Percentiles rank a stretch among this genome's conserved stretches.
Conservation (phyloP, 2,329 filamentous ascomycete genomes). For the Pseudocercospora fuligena region DNA sequence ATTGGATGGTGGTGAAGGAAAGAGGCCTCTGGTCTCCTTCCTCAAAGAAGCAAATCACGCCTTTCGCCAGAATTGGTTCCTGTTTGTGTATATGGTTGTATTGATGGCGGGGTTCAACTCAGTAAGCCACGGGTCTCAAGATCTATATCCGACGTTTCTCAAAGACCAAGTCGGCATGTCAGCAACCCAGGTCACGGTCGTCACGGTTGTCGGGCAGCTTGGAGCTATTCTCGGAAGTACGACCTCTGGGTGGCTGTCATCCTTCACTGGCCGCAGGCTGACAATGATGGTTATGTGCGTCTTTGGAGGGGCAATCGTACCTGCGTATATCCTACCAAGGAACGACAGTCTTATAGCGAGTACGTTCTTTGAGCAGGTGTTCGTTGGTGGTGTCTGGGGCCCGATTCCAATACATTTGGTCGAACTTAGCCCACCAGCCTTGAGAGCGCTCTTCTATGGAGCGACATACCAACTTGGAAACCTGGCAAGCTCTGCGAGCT, state of each 20-base stretch:
- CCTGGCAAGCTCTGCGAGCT: constrained; percentile 43
- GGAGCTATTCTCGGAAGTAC: constrained; percentile 44
- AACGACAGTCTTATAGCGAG: constrained; percentile 41
- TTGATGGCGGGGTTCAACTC: constrained; percentile 29
- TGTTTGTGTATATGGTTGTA: constrained; percentile 43
- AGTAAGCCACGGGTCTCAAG: constrained; percentile 39
- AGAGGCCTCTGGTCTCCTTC: constrained; percentile 29
- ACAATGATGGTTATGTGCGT: constrained; percentile 46
- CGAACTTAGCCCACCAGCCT: constrained; percentile 42
- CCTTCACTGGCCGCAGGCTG: constrained; percentile 44
- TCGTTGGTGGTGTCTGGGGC: constrained; percentile 46
- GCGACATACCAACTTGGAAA: constrained; percentile 48
- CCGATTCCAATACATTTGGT: constrained; percentile 46
- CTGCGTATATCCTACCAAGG: constrained; percentile 42
- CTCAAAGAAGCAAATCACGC: constrained; percentile 30
- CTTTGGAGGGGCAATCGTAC: constrained; percentile 43
- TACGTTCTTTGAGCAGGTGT: constrained; percentile 47
- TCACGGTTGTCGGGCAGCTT: constrained; percentile 43
- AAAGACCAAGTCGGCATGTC: constrained; percentile 43
- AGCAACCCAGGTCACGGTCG: constrained; percentile 41
- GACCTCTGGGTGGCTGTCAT: constrained; percentile 43
- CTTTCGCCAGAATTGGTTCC: constrained; percentile 41
- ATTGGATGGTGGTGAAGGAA: constrained; percentile 1
- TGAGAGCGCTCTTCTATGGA: constrained; percentile 45
- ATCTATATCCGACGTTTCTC: constrained; percentile 49